Percentiles rank a stretch among this genome's conserved stretches.
phyloP scores from a whole-genome alignment of 805 yeast species.

The Maudiozyma bulderi region DNA sequence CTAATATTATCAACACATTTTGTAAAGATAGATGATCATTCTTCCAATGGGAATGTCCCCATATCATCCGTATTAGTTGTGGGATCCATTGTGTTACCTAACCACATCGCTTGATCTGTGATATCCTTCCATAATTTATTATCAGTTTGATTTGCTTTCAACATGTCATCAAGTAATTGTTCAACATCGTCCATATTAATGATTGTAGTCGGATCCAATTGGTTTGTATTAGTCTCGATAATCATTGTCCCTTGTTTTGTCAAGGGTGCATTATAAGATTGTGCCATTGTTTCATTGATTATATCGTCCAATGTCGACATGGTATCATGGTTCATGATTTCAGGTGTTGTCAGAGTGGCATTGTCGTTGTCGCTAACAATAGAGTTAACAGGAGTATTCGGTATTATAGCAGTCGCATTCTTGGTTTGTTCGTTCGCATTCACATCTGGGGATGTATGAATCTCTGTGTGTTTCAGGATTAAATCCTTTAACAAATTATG shows the following conservation, averaged over 20 bases:
- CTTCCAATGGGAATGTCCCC: constrained; percentile 11
- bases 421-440: neutral
- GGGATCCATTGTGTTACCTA: constrained; percentile 35
- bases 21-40: neutral
- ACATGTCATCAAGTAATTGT: constrained; percentile 23
- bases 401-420: neutral
- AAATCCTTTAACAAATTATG: constrained; percentile 53
- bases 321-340: constrained; percentile 1
- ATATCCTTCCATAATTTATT: constrained; percentile 66
- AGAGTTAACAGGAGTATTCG: neutral
- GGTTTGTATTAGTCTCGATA: constrained; percentile 22
- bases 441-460: neutral
- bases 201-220: constrained; percentile 25
- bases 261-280: constrained; percentile 12
- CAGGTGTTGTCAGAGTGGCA: neutral
- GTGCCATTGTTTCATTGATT: constrained; percentile 13
- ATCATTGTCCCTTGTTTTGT: constrained; percentile 11
- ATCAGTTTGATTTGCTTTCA: constrained; percentile 33
- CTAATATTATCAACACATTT: neutral
- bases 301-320: constrained; percentile 14
- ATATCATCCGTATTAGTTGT: constrained; percentile 4
- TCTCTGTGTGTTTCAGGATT: constrained; percentile 41
- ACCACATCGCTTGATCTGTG: constrained; percentile 70
- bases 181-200: constrained; percentile 29
- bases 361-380: neutral